Percentiles rank a stretch among this genome's conserved stretches.
These are phyloP conservation scores for Geotrichum histeridarum DNA, from an alignment of 1,139 yeast species.

Conservation along the genomic window DNA sequence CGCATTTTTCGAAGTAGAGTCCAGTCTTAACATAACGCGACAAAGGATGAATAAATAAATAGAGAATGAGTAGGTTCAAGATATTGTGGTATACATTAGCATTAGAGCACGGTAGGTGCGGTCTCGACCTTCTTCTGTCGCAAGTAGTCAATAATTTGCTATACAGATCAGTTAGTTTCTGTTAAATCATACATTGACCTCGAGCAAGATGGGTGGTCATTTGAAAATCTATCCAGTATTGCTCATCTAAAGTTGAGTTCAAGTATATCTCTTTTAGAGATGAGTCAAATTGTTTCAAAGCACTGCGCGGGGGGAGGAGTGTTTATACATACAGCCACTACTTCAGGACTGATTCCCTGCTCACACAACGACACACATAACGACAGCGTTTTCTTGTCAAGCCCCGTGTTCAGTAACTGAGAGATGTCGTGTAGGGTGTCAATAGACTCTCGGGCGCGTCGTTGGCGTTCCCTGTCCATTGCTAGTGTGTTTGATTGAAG, in stretches of 20 bases:
- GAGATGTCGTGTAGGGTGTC: constrained; percentile 31
- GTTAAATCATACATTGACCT: not conserved
- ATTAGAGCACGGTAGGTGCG: not conserved
- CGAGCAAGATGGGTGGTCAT: not conserved
- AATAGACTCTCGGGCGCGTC: constrained; percentile 22
- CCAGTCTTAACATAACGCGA: too few species aligned
- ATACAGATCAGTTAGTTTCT: not conserved
- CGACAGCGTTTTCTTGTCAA: constrained; percentile 28
- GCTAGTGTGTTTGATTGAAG: not conserved
- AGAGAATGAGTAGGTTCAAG: not conserved
- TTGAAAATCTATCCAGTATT: not conserved
- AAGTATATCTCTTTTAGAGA: not conserved
- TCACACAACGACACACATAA: constrained; percentile 29
- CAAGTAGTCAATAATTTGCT: constrained; percentile 11
- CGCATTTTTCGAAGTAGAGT: too few species aligned
- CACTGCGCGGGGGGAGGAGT: not conserved
- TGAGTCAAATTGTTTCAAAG: not conserved
- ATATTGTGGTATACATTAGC: not conserved
- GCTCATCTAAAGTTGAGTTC: too few species aligned
- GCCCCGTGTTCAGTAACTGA: constrained; percentile 31
- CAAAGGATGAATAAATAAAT: not conserved
- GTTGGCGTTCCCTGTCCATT: not conserved
- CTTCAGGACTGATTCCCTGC: constrained; percentile 31
- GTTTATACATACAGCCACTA: constrained; percentile 26
- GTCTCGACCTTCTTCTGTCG: constrained; percentile 8